Evolutionary conservation across 78 protist genomes (phyloP).

Genomic region (Chrysochromulina parva): DNA sequence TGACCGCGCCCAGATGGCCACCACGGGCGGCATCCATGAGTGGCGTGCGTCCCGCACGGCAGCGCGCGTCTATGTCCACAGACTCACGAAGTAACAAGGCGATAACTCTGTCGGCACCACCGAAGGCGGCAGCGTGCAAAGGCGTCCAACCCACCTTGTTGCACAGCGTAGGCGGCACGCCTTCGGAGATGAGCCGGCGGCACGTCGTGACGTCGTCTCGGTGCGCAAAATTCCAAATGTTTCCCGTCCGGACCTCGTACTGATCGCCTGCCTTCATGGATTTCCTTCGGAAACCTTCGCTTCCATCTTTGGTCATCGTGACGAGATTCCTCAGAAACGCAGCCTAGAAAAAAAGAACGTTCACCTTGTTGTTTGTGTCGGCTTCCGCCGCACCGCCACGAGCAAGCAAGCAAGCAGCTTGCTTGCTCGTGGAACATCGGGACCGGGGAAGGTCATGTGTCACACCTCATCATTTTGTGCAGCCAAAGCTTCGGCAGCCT

Average conservation of each 20-base stretch:
- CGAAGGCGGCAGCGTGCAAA: background rate
- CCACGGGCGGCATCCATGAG: background rate
- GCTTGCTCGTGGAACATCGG: too few relatives aligned
- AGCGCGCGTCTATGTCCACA: background rate
- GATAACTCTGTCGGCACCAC: background rate
- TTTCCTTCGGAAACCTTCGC: too few relatives aligned
- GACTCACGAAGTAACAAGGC: background rate
- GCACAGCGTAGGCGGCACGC: background rate
- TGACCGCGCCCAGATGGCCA: background rate
- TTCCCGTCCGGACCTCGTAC: background rate
- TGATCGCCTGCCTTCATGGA: background rate
- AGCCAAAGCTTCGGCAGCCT: too few relatives aligned
- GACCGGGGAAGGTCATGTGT: too few relatives aligned
- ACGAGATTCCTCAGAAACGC: too few relatives aligned
- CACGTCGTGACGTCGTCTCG: background rate
- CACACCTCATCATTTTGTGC: too few relatives aligned
- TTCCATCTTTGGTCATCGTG: too few relatives aligned
- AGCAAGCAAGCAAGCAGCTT: too few relatives aligned
- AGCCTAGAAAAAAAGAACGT: too few relatives aligned
- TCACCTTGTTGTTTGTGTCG: too few relatives aligned
- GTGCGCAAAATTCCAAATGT: background rate
- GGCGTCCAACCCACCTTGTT: background rate
- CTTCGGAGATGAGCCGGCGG: background rate
- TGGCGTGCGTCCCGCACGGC: conserved; percentile 3
- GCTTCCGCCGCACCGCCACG: too few relatives aligned